These are phyloP conservation scores for Metschnikowia gelsemii DNA, from an alignment of 805 yeast species.

Conservation along the genomic window DNA sequence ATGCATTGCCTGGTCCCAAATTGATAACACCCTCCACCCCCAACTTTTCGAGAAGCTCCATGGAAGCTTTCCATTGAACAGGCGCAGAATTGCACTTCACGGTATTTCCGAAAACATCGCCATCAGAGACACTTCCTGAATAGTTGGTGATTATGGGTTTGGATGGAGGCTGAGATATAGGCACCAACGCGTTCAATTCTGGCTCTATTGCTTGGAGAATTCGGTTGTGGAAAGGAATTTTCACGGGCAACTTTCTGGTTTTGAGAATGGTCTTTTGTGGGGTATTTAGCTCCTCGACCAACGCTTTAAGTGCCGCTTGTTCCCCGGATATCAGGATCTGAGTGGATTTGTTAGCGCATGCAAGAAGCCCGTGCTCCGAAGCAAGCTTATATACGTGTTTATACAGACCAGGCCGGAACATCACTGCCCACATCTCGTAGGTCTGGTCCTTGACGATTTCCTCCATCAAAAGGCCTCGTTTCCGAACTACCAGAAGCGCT, in stretches of 20 bases:
- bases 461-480: slow-evolving; percentile 19
- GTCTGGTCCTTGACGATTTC: not conserved
- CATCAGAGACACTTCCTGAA: slow-evolving; percentile 27
- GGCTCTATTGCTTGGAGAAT: slow-evolving; percentile 39
- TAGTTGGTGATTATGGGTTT: slow-evolving; percentile 41
- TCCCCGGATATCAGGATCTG: slow-evolving; percentile 49
- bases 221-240: slow-evolving; percentile 52
- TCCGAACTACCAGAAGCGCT: slow-evolving; percentile 20
- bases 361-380: slow-evolving; percentile 33
- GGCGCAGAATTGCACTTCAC: slow-evolving; percentile 44
- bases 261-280: slow-evolving; percentile 24
- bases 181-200: slow-evolving; percentile 26
- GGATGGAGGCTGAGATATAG: slow-evolving; percentile 7
- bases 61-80: slow-evolving; percentile 42
- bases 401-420: slow-evolving; percentile 28
- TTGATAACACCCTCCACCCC: slow-evolving; percentile 27
- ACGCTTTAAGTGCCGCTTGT: slow-evolving; percentile 23
- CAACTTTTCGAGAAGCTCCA: slow-evolving; percentile 23
- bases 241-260: slow-evolving; percentile 39
- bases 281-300: slow-evolving; percentile 19
- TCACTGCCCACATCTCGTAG: slow-evolving; percentile 36
- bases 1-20: slow-evolving; percentile 41
- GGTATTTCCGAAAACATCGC: slow-evolving; percentile 31
- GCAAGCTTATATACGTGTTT: slow-evolving; percentile 24
- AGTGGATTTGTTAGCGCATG: slow-evolving; percentile 44